Evolutionary conservation across 768 basidiomycete genomes (phyloP), one percentile per base, ranked within the genome.

Genomic region (Rhodosporidiobolus sp.): DNA sequence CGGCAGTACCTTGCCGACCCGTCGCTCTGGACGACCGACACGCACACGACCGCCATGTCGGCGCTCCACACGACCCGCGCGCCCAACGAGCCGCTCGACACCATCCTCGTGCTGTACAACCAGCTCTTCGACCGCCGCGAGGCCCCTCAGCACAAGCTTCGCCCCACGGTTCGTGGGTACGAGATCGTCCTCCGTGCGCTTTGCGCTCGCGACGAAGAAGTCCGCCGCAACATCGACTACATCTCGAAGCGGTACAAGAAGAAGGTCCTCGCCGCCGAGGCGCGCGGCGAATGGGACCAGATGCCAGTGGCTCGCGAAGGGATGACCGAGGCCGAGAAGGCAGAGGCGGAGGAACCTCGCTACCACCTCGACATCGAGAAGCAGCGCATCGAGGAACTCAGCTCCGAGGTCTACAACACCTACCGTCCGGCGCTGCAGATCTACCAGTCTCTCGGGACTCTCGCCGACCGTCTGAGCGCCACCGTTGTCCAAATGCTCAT

Each of bases 81-180:
- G 43, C 74, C 80, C 17, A 87, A 87, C 14, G 85, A 86, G 72
- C 86, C 87, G 11, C 83, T 91, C 43, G 80, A 84, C 0, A 78
- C 84, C 53, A 81, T 92, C 49, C 79, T 90, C 64, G 85, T 87
- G 60, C 84, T 87, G 4, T 94, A 94, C 82, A 86, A 90, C 73
- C 83, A 86, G 59, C 87, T 94, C 84, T 81, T 92, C 67, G 81
- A 84, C 35, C n/a, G n/a, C n/a, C n/a, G 7, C 38, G 38, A 43
- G 8, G 38, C 38, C 38, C 38, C 8, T 7, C 83, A 82, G 43
- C 63, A 63, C 11, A 85, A 86, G 26, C 79, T 93, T 8, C 77
- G 85, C 0, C 92, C 94, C 16, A 88, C 88, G 62, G 67, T 82
- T 20, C 76, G 79, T 55, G 92, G 90, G 0, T 92, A 91, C 79